These are phyloP conservation scores for Hypoxylon sp. DNA, from an alignment of 2,329 filamentous ascomycete genomes.

Conservation along the genomic window DNA sequence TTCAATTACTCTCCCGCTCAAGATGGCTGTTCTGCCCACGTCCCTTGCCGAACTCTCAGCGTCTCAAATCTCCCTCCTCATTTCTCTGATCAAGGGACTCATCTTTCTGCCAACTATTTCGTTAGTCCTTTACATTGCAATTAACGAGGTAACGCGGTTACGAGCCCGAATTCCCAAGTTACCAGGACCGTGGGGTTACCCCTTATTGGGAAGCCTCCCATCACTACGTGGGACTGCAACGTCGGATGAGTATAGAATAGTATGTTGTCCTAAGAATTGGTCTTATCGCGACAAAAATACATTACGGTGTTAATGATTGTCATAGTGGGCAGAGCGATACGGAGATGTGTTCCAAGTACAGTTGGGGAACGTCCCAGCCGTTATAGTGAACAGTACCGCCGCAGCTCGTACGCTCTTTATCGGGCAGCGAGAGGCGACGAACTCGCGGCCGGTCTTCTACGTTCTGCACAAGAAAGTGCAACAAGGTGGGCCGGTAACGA, in stretches of 20 bases:
- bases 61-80: constrained; percentile 11
- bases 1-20: neutral
- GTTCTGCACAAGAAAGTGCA: constrained; percentile 73
- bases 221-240: constrained; percentile 40
- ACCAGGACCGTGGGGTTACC: constrained; percentile 41
- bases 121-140: constrained; percentile 28
- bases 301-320: neutral
- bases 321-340: constrained; percentile 51
- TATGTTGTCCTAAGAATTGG: constrained; percentile 9
- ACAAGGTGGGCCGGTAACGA: constrained; percentile 54
- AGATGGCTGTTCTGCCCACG: constrained; percentile 33
- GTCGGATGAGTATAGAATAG: constrained; percentile 50
- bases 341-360: constrained; percentile 56
- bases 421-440: constrained; percentile 75
- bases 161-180: constrained; percentile 36
- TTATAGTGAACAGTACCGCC: constrained; percentile 77
- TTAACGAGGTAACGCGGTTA: constrained; percentile 39
- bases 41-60: constrained; percentile 15
- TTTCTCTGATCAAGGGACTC: constrained; percentile 11
- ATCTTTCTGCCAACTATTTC: constrained; percentile 18
- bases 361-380: constrained; percentile 67
- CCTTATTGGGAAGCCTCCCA: constrained; percentile 39
- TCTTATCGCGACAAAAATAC: neutral
- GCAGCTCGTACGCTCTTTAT: constrained; percentile 76
- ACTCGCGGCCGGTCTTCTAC: constrained; percentile 76